A percentile compares a stretch with the other conserved stretches of the same genome.
phyloP scores from a whole-genome alignment of 2,329 filamentous ascomycete genomes.

The Camillea tinctor region DNA sequence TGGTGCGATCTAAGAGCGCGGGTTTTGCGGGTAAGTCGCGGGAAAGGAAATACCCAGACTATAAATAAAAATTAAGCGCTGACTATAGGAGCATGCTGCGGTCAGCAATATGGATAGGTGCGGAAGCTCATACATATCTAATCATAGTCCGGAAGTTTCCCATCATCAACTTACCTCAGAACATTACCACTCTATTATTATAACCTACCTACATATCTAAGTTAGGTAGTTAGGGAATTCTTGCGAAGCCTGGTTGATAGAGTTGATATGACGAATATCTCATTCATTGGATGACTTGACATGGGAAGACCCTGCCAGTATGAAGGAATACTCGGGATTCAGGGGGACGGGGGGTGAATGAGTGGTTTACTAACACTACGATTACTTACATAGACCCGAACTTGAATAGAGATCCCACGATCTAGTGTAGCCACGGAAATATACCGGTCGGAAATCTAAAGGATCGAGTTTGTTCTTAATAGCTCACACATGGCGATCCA shows the following conservation, averaged over 20 bases:
- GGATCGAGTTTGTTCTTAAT: neutral
- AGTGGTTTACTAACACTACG: neutral
- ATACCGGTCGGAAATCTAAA: neutral
- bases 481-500: neutral
- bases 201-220: too few species aligned
- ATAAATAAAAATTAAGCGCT: conserved; percentile 20
- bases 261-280: neutral
- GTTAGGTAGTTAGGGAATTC: too few species aligned
- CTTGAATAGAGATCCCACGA: neutral
- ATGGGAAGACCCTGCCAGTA: neutral
- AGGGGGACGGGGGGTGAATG: neutral
- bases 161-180: neutral
- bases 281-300: neutral
- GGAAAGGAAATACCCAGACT: conserved; percentile 3
- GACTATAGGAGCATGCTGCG: conserved; percentile 1
- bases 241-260: neutral
- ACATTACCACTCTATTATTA: neutral
- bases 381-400: neutral
- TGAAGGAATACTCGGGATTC: neutral
- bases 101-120: neutral
- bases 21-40: neutral
- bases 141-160: neutral
- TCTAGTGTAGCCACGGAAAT: neutral
- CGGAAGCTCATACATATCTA: neutral
- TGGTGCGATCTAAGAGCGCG: neutral